A percentile compares a stretch with the other conserved stretches of the same genome.
phyloP scores from a whole-genome alignment of 139 green algal species.

The Yamagishiella unicocca region DNA sequence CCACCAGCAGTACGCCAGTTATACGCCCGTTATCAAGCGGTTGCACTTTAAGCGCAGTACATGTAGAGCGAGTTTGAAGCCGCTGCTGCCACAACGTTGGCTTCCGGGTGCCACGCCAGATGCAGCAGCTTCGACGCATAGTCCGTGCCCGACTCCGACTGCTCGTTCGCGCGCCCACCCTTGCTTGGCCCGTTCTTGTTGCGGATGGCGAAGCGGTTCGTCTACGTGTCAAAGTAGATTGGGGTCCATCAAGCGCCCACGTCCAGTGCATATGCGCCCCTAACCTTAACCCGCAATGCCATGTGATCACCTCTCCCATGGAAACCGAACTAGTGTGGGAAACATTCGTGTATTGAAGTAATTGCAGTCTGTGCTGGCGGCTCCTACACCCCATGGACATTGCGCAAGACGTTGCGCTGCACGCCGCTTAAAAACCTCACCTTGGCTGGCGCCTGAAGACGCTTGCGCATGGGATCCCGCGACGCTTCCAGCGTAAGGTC shows the following conservation, averaged over 20 bases:
- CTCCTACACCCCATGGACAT: too few species aligned
- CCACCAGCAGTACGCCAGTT: background rate
- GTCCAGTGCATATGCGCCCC: too few species aligned
- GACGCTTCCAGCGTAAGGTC: conserved; percentile 82
- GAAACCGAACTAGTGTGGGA: too few species aligned
- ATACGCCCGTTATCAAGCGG: background rate
- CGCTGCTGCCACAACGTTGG: conserved; percentile 92
- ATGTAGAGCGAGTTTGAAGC: conserved; percentile 96
- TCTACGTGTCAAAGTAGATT: too few species aligned
- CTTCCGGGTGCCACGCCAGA: conserved; percentile 95
- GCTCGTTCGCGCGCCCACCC: conserved; percentile 44
- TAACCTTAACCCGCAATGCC: too few species aligned
- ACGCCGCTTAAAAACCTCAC: too few species aligned
- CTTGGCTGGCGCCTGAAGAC: conserved; percentile 69
- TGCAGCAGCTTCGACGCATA: conserved; percentile 94
- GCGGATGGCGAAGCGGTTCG: conserved; percentile 58
- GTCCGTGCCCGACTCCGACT: conserved; percentile 72
- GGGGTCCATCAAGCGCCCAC: too few species aligned
- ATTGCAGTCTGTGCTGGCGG: too few species aligned
- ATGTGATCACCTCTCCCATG: too few species aligned
- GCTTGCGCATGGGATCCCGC: conserved; percentile 81
- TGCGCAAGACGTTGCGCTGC: too few species aligned
- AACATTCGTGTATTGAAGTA: too few species aligned
- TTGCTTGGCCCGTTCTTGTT: conserved; percentile 56
- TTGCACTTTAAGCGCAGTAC: conserved; percentile 70